Base-by-base conservation (phyloP, 2,329 filamentous ascomycete species). In the Corynespora cassiicola region DNA sequence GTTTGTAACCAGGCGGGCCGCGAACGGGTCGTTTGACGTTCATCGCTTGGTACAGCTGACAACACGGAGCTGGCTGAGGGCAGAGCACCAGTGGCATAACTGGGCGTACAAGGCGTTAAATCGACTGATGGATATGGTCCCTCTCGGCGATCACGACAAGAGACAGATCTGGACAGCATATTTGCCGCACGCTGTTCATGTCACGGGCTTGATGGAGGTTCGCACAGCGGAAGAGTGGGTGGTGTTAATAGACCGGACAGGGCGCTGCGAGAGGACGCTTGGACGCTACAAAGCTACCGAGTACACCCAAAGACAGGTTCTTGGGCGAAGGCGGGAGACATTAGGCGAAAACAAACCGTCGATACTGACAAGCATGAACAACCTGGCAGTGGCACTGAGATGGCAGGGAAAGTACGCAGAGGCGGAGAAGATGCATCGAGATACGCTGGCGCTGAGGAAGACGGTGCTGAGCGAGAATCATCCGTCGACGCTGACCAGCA, bases 21-120 rank as follows among this genome's bases (percentile, higher is more conserved):
- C 22, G 11, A 34, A 34, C 28, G 26, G 24, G 26, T 21, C 26
- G 3, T 24, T 47, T 7, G 39, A 50, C 36, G 3, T 50, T 11
- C 49, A 52, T 29, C 38, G 25, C 10, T 34, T 52, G 7, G 49
- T 52, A 31, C 49, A 45, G 22, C 23, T 42, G 8, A 44, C 45
- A 14, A 38, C 29, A 8, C 26, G 38, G 15, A 35, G 31, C 21
- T 49, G 45, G 45, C 33, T 49, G 10, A 30, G 42, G 18, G 29
- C 18, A 31, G 11, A 40, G 16, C 31, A 36, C 4, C 12, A 5
- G 7, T 22, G 26, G 5, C 7, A 5, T 5, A 5, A 19, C 8
- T 36, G n/a, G 31, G 21, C 23, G 11, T 16, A 28, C 8, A 40
- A 40, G 7, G 25, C 37, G 6, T 25, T 40, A 7, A 18, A 10